A percentile compares a stretch with the other conserved stretches of the same genome.
These are phyloP conservation scores for Tylopilus sp. DNA, from an alignment of 768 basidiomycete genomes.

Conservation along the genomic window DNA sequence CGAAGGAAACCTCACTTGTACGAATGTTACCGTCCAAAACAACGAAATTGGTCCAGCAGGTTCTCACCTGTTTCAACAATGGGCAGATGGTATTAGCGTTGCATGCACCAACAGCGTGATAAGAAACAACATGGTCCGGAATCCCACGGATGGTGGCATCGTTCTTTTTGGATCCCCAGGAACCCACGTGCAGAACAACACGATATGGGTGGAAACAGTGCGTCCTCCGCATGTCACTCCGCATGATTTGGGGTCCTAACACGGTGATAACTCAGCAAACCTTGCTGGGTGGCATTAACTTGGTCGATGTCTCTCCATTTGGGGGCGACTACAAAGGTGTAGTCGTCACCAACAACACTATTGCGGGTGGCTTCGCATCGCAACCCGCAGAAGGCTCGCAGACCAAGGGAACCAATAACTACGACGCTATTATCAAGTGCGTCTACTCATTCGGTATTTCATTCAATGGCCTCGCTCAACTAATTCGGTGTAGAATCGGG, in stretches of 20 bases:
- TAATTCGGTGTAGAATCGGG: slow-evolving; percentile 55
- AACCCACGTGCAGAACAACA: slow-evolving; percentile 70
- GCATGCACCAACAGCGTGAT: slow-evolving; percentile 61
- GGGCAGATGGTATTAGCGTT: slow-evolving; percentile 82
- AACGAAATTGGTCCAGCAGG: slow-evolving; percentile 85
- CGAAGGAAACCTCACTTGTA: slow-evolving; percentile 66
- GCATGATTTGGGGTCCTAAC: background rate
- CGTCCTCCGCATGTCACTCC: slow-evolving; percentile 20
- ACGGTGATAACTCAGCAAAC: slow-evolving; percentile 45
- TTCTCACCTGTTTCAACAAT: slow-evolving; percentile 58
- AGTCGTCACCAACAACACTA: slow-evolving; percentile 62
- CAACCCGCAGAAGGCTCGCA: slow-evolving; percentile 37
- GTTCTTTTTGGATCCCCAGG: slow-evolving; percentile 77
- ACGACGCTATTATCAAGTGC: slow-evolving; percentile 70
- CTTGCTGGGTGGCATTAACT: slow-evolving; percentile 70
- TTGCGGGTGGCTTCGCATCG: slow-evolving; percentile 68
- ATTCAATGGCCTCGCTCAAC: slow-evolving; percentile 1
- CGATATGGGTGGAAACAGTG: slow-evolving; percentile 68
- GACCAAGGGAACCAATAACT: slow-evolving; percentile 50
- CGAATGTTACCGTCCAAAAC: slow-evolving; percentile 63
- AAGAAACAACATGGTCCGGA: slow-evolving; percentile 65
- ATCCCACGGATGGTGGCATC: slow-evolving; percentile 77
- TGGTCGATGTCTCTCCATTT: slow-evolving; percentile 72
- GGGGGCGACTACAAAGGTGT: slow-evolving; percentile 63
- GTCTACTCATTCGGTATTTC: slow-evolving; percentile 19